A percentile compares a stretch with the other conserved stretches of the same genome.
phyloP scores from a whole-genome alignment of 495 filamentous ascomycete species.

The Poronia punctata region DNA sequence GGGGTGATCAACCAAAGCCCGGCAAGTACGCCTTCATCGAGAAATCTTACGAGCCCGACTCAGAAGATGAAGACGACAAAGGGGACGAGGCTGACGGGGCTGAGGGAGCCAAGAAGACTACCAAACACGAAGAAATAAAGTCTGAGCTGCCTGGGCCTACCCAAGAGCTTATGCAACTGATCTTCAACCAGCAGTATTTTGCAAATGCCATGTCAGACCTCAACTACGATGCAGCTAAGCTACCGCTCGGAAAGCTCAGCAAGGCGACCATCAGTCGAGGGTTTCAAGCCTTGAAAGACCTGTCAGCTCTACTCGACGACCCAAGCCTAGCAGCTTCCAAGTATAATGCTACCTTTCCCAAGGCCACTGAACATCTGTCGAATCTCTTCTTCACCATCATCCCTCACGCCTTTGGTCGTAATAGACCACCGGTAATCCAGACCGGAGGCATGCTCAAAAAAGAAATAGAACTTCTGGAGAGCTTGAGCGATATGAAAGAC shows the following conservation, averaged over 20 bases:
- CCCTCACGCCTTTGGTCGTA: slow-evolving; percentile 73
- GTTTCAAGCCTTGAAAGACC: slow-evolving; percentile 65
- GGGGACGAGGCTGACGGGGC: slow-evolving; percentile 15
- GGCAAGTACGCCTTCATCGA: slow-evolving; percentile 76
- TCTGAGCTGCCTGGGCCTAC: slow-evolving; percentile 52
- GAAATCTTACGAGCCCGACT: slow-evolving; percentile 55
- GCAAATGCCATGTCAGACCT: slow-evolving; percentile 56
- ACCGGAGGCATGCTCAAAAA: slow-evolving; percentile 50
- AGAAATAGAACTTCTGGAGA: slow-evolving; percentile 72
- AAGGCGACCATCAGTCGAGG: slow-evolving; percentile 64
- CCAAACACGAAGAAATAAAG: slow-evolving; percentile 29
- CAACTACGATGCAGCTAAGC: slow-evolving; percentile 69
- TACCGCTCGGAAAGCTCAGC: slow-evolving; percentile 78
- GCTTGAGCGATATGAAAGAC: slow-evolving; percentile 74
- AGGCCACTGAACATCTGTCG: slow-evolving; percentile 53
- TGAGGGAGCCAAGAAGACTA: slow-evolving; percentile 18
- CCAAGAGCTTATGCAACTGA: slow-evolving; percentile 65
- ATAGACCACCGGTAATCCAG: slow-evolving; percentile 58
- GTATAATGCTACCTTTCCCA: slow-evolving; percentile 32
- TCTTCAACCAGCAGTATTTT: slow-evolving; percentile 72
- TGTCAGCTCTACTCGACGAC: slow-evolving; percentile 56
- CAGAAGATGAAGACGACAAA: slow-evolving; percentile 55
- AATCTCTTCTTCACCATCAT: slow-evolving; percentile 76
- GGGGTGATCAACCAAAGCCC: slow-evolving; percentile 49
- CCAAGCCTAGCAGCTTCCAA: slow-evolving; percentile 34